A percentile compares a stretch with the other conserved stretches of the same genome.
Conservation (phyloP, 1,284 basidiomycete genomes). For the Athelia psychrophila region DNA sequence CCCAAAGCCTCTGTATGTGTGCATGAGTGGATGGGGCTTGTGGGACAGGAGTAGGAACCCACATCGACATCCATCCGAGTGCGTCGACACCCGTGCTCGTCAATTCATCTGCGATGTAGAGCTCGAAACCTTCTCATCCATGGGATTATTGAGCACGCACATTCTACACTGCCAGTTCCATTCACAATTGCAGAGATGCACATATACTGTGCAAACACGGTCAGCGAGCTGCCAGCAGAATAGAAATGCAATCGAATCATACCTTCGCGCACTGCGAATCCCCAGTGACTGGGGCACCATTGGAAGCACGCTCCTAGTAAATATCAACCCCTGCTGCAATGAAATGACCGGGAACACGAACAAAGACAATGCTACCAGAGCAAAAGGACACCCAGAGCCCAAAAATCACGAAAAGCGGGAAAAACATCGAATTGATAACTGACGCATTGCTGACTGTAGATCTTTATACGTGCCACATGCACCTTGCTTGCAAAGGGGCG, state of each 20-base stretch:
- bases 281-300: slow-evolving; percentile 6
- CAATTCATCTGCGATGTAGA: slow-evolving; percentile 32
- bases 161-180: slow-evolving; percentile 37
- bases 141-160: slow-evolving; percentile 23
- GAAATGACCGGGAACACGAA: too few relatives aligned
- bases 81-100: slow-evolving; percentile 30
- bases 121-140: neutral
- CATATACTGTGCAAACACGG: slow-evolving; percentile 29
- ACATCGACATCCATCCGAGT: slow-evolving; percentile 61
- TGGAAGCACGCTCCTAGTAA: too few relatives aligned
- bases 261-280: slow-evolving; percentile 17
- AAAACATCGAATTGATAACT: too few relatives aligned
- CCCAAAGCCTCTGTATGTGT: slow-evolving; percentile 49
- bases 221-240: neutral
- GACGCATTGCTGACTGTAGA: too few relatives aligned
- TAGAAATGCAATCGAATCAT: slow-evolving; percentile 3
- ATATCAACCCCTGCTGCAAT: too few relatives aligned
- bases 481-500: too few relatives aligned
- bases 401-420: too few relatives aligned
- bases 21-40: neutral
- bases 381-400: too few relatives aligned
- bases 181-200: slow-evolving; percentile 43
- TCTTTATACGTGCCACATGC: too few relatives aligned
- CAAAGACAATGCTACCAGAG: too few relatives aligned
- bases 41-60: slow-evolving; percentile 2